Percentiles rank a stretch among this genome's conserved stretches.
Conservation (phyloP, 2,329 filamentous ascomycete genomes). For the Xenosphaeropsis pyriputrescens region DNA sequence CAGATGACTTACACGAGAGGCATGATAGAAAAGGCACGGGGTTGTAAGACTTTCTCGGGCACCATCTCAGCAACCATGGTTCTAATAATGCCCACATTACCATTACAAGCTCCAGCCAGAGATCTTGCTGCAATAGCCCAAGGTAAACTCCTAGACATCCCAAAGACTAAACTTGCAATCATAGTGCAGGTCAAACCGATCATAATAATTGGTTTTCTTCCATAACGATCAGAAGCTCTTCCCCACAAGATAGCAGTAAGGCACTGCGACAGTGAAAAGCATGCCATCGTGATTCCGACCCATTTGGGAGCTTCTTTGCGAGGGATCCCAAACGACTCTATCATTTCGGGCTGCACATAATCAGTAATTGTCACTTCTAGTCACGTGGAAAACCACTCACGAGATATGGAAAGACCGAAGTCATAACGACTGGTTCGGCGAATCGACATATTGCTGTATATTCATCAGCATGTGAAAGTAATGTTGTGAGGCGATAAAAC, state of each 20-base stretch:
- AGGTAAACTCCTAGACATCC: slow-evolving; percentile 61
- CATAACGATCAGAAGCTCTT: slow-evolving; percentile 60
- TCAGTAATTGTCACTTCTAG: neutral
- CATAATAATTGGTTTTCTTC: slow-evolving; percentile 72
- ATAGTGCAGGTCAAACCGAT: slow-evolving; percentile 64
- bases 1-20: slow-evolving; percentile 41
- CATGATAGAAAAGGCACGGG: slow-evolving; percentile 85
- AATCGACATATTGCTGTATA: slow-evolving; percentile 56
- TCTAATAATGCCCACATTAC: slow-evolving; percentile 80
- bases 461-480: slow-evolving; percentile 13
- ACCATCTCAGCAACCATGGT: slow-evolving; percentile 92
- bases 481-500: neutral
- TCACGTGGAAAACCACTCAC: slow-evolving; percentile 14
- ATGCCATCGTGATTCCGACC: slow-evolving; percentile 60
- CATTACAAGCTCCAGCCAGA: slow-evolving; percentile 72
- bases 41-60: slow-evolving; percentile 72
- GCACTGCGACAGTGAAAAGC: slow-evolving; percentile 61
- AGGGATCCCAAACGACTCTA: slow-evolving; percentile 60
- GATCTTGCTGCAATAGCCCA: slow-evolving; percentile 71
- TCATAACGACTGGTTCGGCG: slow-evolving; percentile 59
- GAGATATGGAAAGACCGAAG: slow-evolving; percentile 27
- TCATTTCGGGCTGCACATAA: slow-evolving; percentile 56
- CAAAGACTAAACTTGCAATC: slow-evolving; percentile 68
- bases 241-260: slow-evolving; percentile 63
- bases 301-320: slow-evolving; percentile 63